A percentile compares a stretch with the other conserved stretches of the same genome.
Conservation (phyloP, 495 filamentous ascomycete species). For the Neurospora pannonica region DNA sequence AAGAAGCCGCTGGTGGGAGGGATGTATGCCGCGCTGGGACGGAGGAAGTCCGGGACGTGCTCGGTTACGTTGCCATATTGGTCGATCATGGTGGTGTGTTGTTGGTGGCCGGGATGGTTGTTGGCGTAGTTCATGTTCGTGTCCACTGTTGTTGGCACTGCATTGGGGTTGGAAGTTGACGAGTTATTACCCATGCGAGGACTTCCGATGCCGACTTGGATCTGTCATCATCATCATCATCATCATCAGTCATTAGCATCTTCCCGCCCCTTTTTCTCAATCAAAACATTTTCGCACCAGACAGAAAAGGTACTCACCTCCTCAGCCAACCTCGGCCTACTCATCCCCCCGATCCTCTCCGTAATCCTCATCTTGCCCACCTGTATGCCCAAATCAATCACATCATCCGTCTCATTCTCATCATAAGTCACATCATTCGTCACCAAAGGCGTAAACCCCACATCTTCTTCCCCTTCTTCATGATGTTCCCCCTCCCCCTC, state of each 20-base stretch:
- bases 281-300: background rate
- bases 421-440: constrained; percentile 54
- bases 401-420: constrained; percentile 49
- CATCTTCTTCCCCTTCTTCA: constrained; percentile 37
- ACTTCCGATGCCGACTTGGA: constrained; percentile 15
- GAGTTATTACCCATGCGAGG: background rate
- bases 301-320: constrained; percentile 41
- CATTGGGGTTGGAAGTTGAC: background rate
- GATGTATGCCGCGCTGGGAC: constrained; percentile 44
- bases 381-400: constrained; percentile 60
- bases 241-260: background rate
- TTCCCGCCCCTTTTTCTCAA: background rate
- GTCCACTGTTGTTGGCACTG: background rate
- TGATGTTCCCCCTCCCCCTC: constrained; percentile 35
- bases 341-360: constrained; percentile 56
- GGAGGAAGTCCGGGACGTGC: constrained; percentile 34
- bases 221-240: constrained; percentile 4
- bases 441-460: constrained; percentile 47
- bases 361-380: constrained; percentile 64
- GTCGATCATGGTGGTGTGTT: background rate
- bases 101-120: background rate
- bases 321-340: constrained; percentile 51
- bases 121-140: background rate
- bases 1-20: constrained; percentile 58
- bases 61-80: background rate